These are phyloP conservation scores for Lipomyces sp. DNA, from an alignment of 805 yeast species.

Conservation along the genomic window DNA sequence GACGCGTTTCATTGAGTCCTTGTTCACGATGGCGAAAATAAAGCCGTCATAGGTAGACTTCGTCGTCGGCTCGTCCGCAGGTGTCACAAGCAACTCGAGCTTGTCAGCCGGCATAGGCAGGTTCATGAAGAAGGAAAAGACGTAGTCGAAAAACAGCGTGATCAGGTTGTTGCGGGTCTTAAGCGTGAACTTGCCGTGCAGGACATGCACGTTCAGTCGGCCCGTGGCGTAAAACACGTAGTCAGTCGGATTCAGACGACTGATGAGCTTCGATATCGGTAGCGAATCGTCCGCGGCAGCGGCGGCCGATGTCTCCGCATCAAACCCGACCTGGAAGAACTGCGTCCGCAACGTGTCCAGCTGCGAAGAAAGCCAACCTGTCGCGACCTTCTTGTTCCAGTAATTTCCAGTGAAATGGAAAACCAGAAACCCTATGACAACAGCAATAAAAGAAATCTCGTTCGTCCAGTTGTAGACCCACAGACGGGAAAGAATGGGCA, in stretches of 20 bases:
- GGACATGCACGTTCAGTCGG: slow-evolving; percentile 66
- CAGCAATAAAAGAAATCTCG: slow-evolving; percentile 56
- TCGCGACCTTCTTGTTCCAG: slow-evolving; percentile 57
- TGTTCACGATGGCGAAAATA: slow-evolving; percentile 80
- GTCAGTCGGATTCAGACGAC: slow-evolving; percentile 61
- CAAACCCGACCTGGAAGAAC: slow-evolving; percentile 70
- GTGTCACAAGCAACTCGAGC: slow-evolving; percentile 60
- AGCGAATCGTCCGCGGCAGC: slow-evolving; percentile 31
- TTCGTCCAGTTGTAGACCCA: slow-evolving; percentile 68
- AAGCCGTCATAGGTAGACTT: slow-evolving; percentile 55
- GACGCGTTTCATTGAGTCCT: slow-evolving; percentile 70
- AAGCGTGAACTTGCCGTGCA: slow-evolving; percentile 60
- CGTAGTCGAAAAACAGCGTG: slow-evolving; percentile 60
- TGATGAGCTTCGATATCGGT: slow-evolving; percentile 38
- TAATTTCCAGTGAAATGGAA: slow-evolving; percentile 58
- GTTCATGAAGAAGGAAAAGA: slow-evolving; percentile 53
- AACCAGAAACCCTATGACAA: slow-evolving; percentile 49
- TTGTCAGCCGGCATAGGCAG: slow-evolving; percentile 47
- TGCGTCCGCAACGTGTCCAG: slow-evolving; percentile 56
- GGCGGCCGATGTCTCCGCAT: slow-evolving; percentile 6
- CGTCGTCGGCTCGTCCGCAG: slow-evolving; percentile 48
- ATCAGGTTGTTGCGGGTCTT: slow-evolving; percentile 78
- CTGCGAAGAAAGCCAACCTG: slow-evolving; percentile 50
- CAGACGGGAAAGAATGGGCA: slow-evolving; percentile 61
- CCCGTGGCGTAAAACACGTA: slow-evolving; percentile 82